phyloP scores from a whole-genome alignment of 2,329 filamentous ascomycete genomes.

The Arachnopeziza araneosa region DNA sequence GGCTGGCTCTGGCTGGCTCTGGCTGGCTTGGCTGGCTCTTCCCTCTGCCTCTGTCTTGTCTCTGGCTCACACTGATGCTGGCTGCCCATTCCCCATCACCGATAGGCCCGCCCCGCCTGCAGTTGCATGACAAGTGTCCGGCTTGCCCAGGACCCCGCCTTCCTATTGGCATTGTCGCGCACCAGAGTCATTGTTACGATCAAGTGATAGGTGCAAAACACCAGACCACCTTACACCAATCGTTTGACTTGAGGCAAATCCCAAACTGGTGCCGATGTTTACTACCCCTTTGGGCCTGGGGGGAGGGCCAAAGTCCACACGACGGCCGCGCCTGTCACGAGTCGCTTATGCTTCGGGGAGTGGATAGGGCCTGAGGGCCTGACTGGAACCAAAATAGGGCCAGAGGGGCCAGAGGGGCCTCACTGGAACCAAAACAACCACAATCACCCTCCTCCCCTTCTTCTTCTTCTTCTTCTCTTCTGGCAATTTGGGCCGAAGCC shows the following conservation, averaged over 20 bases:
- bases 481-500: conserved; percentile 9
- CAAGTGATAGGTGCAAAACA: conserved; percentile 16
- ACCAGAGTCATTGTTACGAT: conserved; percentile 13
- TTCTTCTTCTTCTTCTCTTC: not conserved
- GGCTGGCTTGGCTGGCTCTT: no score
- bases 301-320: no score
- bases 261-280: not conserved
- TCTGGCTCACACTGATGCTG: not conserved
- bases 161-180: conserved; percentile 18
- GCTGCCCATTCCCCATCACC: conserved; percentile 1
- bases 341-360: no score
- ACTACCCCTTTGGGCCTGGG: not conserved
- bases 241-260: conserved; percentile 26
- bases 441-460: no score
- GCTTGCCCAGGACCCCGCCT: conserved; percentile 3
- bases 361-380: no score
- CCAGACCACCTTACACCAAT: conserved; percentile 22
- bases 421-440: not conserved
- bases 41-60: not conserved
- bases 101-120: conserved; percentile 20
- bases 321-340: not conserved
- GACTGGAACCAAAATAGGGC: not conserved
- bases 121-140: conserved; percentile 22
- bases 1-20: no score
- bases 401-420: no score